A percentile compares a stretch with the other conserved stretches of the same genome.
phyloP scores from a whole-genome alignment of 2,329 filamentous ascomycete genomes.

The Coniella vitis region DNA sequence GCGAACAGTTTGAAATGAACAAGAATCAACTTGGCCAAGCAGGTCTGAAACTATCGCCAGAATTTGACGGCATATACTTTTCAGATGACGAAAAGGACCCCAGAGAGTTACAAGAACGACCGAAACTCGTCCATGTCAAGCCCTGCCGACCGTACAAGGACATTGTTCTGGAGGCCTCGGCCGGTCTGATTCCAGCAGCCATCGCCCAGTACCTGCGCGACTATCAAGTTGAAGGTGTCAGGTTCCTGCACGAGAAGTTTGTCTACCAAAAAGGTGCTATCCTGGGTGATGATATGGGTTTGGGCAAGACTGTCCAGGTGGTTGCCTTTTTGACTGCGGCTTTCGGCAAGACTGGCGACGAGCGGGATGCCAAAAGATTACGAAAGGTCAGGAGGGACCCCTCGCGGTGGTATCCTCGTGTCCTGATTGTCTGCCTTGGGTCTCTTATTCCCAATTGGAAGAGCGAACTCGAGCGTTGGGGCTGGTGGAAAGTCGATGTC shows the following conservation, averaged over 20 bases:
- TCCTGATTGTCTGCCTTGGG: slow-evolving; percentile 83
- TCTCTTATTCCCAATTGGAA: slow-evolving; percentile 88
- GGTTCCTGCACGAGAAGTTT: slow-evolving; percentile 82
- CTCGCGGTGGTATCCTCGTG: slow-evolving; percentile 70
- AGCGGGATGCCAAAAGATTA: slow-evolving; percentile 79
- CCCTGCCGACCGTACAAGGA: slow-evolving; percentile 68
- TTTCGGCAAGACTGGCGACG: slow-evolving; percentile 90
- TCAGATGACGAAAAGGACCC: slow-evolving; percentile 55
- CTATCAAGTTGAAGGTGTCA: slow-evolving; percentile 81
- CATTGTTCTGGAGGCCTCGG: slow-evolving; percentile 66
- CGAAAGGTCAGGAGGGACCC: slow-evolving; percentile 66
- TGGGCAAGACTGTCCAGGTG: slow-evolving; percentile 95
- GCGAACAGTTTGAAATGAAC: slow-evolving; percentile 60
- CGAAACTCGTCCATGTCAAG: slow-evolving; percentile 57
- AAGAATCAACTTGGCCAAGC: slow-evolving; percentile 53
- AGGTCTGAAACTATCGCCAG: slow-evolving; percentile 70
- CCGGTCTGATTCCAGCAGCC: slow-evolving; percentile 75
- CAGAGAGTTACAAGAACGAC: slow-evolving; percentile 49
- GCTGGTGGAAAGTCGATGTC: slow-evolving; percentile 85
- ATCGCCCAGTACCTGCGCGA: slow-evolving; percentile 88
- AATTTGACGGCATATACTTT: slow-evolving; percentile 69
- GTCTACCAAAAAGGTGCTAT: slow-evolving; percentile 88
- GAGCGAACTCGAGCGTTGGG: slow-evolving; percentile 80
- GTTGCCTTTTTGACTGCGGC: slow-evolving; percentile 85
- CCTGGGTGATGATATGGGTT: slow-evolving; percentile 92